These are phyloP conservation scores for Halteria grandinella DNA, from an alignment of 73 alveolate genomes.

Conservation along the genomic window DNA sequence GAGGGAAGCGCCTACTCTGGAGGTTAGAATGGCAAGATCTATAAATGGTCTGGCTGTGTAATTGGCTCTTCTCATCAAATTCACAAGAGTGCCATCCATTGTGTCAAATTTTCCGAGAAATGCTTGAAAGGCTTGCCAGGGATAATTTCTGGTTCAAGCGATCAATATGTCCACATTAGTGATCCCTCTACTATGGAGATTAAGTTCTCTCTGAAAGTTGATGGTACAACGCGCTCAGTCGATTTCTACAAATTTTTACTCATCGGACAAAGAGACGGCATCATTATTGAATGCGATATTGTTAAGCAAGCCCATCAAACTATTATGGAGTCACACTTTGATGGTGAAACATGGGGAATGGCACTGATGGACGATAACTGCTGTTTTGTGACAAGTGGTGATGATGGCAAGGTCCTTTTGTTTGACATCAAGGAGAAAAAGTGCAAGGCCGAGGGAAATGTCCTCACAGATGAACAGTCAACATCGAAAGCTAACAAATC, in stretches of 20 bases:
- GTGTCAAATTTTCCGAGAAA: background rate
- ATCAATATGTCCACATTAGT: slow-evolving; percentile 10
- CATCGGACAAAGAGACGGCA: slow-evolving; percentile 88
- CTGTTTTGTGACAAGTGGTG: slow-evolving; percentile 57
- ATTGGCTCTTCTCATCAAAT: slow-evolving; percentile 18
- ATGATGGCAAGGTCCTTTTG: slow-evolving; percentile 64
- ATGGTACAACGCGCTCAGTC: slow-evolving; percentile 70
- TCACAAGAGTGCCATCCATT: slow-evolving; percentile 66
- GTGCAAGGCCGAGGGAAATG: slow-evolving; percentile 6
- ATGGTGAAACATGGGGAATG: slow-evolving; percentile 93
- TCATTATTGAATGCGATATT: slow-evolving; percentile 68
- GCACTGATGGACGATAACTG: slow-evolving; percentile 22
- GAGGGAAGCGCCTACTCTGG: slow-evolving; percentile 86
- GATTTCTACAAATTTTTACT: slow-evolving; percentile 76
- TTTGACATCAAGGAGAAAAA: slow-evolving; percentile 30
- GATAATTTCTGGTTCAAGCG: slow-evolving; percentile 66
- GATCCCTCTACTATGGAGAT: slow-evolving; percentile 19
- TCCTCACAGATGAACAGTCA: slow-evolving; percentile 29
- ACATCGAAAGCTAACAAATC: background rate
- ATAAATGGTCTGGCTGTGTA: slow-evolving; percentile 59
- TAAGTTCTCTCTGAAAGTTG: slow-evolving; percentile 1
- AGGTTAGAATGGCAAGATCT: slow-evolving; percentile 61
- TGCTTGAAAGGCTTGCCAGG: too few relatives aligned
- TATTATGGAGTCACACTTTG: slow-evolving; percentile 66
- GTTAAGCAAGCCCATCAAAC: slow-evolving; percentile 46